phyloP scores from a whole-genome alignment of 2,329 filamentous ascomycete species.

The Nigrograna mackinnonii region DNA sequence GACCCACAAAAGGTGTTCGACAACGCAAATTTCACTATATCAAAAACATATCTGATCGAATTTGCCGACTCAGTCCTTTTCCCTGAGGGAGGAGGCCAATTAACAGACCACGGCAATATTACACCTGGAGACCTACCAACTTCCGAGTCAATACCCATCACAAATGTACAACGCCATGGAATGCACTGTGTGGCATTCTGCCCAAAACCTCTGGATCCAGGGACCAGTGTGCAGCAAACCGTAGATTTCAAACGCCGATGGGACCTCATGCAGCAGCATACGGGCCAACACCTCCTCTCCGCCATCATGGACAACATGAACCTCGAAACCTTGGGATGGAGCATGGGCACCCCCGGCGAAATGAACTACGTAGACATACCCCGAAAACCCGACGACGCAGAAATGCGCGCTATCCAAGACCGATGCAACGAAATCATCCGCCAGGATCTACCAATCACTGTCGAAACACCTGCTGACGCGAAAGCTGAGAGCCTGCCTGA shows the following conservation, averaged over 20 bases:
- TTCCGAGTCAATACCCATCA: conserved; percentile 22
- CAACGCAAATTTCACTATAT: conserved; percentile 2
- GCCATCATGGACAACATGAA: conserved; percentile 35
- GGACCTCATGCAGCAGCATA: conserved; percentile 41
- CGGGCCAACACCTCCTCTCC: conserved; percentile 37
- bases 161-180: conserved; percentile 42
- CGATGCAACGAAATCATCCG: conserved; percentile 32
- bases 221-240: conserved; percentile 47
- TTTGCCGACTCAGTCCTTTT: conserved; percentile 36
- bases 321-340: conserved; percentile 33
- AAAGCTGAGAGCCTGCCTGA: conserved; percentile 28
- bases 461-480: conserved; percentile 26
- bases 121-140: conserved; percentile 19
- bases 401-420: conserved; percentile 27
- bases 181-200: conserved; percentile 73
- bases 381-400: conserved; percentile 28
- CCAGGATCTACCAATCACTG: conserved; percentile 28
- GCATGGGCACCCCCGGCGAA: conserved; percentile 34
- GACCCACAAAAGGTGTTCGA: conserved; percentile 20
- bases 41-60: conserved; percentile 32
- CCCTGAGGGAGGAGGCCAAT: conserved; percentile 37
- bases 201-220: conserved; percentile 85
- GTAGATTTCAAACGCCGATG: conserved; percentile 33
- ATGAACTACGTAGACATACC: conserved; percentile 38
- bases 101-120: conserved; percentile 32